A percentile compares a stretch with the other conserved stretches of the same genome.
These are phyloP conservation scores for Cochlearia excelsa DNA, from an alignment of 345 rosid genomes.

Conservation along the genomic window DNA sequence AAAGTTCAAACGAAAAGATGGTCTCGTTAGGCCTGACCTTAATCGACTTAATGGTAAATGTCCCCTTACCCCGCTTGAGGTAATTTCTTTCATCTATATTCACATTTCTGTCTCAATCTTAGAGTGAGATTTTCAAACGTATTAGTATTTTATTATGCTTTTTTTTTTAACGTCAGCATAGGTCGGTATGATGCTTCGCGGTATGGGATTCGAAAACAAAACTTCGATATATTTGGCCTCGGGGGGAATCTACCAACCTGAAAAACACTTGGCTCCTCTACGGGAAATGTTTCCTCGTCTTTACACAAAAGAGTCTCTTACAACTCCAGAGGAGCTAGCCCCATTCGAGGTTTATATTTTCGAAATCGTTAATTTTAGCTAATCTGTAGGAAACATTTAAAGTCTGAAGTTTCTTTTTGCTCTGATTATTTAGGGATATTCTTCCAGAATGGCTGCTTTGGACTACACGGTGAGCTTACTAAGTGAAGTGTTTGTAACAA, in stretches of 20 bases:
- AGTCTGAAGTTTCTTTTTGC: slow-evolving; percentile 14
- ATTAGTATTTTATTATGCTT: slow-evolving; percentile 8
- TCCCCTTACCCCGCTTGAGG: slow-evolving; percentile 95
- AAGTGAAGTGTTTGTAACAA: slow-evolving; percentile 87
- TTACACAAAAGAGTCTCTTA: slow-evolving; percentile 82
- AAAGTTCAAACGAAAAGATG: slow-evolving; percentile 76
- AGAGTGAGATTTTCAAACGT: background rate
- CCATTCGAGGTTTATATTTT: slow-evolving; percentile 60
- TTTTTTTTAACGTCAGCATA: slow-evolving; percentile 52
- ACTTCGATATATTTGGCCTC: slow-evolving; percentile 87
- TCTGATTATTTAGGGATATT: slow-evolving; percentile 55
- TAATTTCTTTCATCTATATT: slow-evolving; percentile 23
- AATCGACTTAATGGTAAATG: slow-evolving; percentile 87
- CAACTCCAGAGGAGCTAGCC: slow-evolving; percentile 80
- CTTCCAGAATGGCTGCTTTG: slow-evolving; percentile 93
- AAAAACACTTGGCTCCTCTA: slow-evolving; percentile 66
- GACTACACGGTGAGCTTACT: slow-evolving; percentile 85
- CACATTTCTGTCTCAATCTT: background rate
- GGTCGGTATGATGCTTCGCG: slow-evolving; percentile 96
- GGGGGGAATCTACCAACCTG: slow-evolving; percentile 67
- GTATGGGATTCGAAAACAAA: slow-evolving; percentile 91
- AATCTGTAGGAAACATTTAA: background rate
- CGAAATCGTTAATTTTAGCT: background rate
- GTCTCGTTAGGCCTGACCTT: slow-evolving; percentile 58
- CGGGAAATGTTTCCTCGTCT: slow-evolving; percentile 81